Evolutionary conservation across 768 basidiomycete genomes (phyloP).

Genomic region (Phlebiopsis gigantea): DNA sequence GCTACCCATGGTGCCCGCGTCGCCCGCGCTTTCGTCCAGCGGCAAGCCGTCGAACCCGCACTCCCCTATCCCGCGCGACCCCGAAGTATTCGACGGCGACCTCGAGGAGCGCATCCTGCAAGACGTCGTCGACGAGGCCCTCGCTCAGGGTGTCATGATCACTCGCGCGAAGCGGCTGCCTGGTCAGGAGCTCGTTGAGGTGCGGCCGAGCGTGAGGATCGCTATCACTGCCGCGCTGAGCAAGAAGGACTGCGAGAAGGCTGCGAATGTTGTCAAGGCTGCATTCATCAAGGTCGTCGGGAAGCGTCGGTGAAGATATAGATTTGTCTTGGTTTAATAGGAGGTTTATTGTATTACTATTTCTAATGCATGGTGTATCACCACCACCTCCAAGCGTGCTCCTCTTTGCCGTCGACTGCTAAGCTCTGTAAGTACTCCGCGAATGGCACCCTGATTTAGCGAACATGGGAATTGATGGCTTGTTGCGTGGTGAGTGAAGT

Average conservation of each 20-base stretch:
- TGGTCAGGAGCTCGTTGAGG: slow-evolving; percentile 80
- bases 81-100: slow-evolving; percentile 46
- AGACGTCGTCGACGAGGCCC: slow-evolving; percentile 86
- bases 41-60: slow-evolving; percentile 46
- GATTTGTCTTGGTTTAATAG: not conserved
- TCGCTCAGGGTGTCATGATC: slow-evolving; percentile 78
- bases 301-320: slow-evolving; percentile 40
- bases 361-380: not conserved
- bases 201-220: slow-evolving; percentile 78
- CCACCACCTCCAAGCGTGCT: not conserved
- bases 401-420: too few relatives aligned
- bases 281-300: slow-evolving; percentile 71
- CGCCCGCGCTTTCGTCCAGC: slow-evolving; percentile 16
- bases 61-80: slow-evolving; percentile 42
- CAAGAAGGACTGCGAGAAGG: slow-evolving; percentile 91
- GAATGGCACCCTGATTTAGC: too few relatives aligned
- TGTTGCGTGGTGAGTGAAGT: too few relatives aligned
- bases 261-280: slow-evolving; percentile 65
- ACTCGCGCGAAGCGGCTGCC: slow-evolving; percentile 79
- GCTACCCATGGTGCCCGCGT: slow-evolving; percentile 18
- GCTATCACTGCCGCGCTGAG: slow-evolving; percentile 73
- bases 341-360: not conserved
- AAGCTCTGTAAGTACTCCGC: too few relatives aligned
- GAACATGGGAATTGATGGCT: too few relatives aligned
- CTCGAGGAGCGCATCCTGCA: slow-evolving; percentile 80